Percentiles rank a stretch among this genome's conserved stretches.
These are phyloP conservation scores for Ophiostoma australiae DNA, from an alignment of 2,329 filamentous ascomycete species.

Conservation along the genomic window DNA sequence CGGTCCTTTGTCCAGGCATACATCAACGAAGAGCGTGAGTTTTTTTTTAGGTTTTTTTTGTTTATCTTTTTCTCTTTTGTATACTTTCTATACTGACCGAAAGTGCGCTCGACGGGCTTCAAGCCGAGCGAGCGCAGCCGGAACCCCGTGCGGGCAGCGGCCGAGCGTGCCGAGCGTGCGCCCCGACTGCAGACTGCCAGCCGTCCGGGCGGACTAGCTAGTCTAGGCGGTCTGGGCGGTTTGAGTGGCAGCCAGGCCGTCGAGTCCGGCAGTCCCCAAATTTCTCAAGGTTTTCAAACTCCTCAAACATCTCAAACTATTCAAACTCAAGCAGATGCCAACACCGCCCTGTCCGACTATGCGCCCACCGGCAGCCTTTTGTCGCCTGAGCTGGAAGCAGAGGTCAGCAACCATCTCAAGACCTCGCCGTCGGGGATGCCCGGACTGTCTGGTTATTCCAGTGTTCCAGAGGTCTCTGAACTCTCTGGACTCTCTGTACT, in stretches of 20 bases:
- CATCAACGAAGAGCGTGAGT: conserved; percentile 24
- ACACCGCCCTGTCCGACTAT: neutral
- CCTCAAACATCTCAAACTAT: too few species aligned
- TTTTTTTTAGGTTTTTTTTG: neutral
- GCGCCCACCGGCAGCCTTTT: neutral
- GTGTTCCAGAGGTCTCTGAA: too few species aligned
- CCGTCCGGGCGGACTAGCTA: too few species aligned
- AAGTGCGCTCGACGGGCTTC: neutral
- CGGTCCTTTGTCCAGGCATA: conserved; percentile 23
- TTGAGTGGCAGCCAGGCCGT: too few species aligned
- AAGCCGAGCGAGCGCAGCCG: conserved; percentile 8
- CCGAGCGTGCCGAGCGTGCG: neutral
- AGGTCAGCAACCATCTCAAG: neutral
- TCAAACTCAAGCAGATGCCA: too few species aligned
- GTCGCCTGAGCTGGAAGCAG: neutral
- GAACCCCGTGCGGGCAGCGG: neutral
- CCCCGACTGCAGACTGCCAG: neutral
- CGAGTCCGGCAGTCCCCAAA: too few species aligned
- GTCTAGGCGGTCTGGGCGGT: neutral
- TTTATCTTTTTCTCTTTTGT: neutral
- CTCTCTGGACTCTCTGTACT: neutral
- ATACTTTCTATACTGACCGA: neutral
- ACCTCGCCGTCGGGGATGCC: neutral
- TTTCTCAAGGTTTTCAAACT: too few species aligned
- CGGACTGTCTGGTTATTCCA: neutral